These are phyloP conservation scores for Daldinia bambusicola DNA, from an alignment of 495 filamentous ascomycete species.

Conservation along the genomic window DNA sequence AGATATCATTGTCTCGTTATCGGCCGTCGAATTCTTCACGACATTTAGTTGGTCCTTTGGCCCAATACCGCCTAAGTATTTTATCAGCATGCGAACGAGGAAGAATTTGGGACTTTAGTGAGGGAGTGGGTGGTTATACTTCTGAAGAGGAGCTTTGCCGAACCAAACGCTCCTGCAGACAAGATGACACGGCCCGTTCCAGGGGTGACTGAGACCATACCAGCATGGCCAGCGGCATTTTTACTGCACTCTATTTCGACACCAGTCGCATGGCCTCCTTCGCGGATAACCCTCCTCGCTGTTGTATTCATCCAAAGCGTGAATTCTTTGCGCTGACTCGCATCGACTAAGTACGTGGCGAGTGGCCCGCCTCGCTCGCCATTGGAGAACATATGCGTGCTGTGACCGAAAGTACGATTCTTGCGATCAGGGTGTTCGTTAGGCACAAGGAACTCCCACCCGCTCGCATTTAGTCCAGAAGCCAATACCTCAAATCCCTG, in stretches of 20 bases:
- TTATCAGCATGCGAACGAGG: not conserved
- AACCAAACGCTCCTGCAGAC: conserved; percentile 68
- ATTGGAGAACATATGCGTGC: conserved; percentile 68
- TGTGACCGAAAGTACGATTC: conserved; percentile 66
- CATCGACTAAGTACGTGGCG: conserved; percentile 70
- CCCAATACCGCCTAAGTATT: conserved; percentile 61
- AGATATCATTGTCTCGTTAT: conserved; percentile 56
- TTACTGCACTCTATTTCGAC: conserved; percentile 65
- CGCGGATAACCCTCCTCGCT: conserved; percentile 67
- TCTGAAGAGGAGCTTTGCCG: conserved; percentile 66
- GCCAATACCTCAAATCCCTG: conserved; percentile 64
- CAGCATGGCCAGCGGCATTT: conserved; percentile 57
- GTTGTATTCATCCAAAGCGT: conserved; percentile 67
- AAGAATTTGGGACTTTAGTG: not conserved
- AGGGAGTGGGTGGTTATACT: conserved; percentile 16
- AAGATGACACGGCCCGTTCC: conserved; percentile 66
- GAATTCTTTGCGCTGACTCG: conserved; percentile 66
- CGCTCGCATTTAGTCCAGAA: conserved; percentile 59
- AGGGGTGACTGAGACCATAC: conserved; percentile 63
- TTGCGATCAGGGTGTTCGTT: conserved; percentile 67
- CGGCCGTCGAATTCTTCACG: conserved; percentile 56
- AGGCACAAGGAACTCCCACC: conserved; percentile 67
- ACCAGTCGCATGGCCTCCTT: conserved; percentile 64
- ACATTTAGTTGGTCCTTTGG: conserved; percentile 60
- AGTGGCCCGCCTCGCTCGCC: conserved; percentile 71